phyloP scores from a whole-genome alignment of 2,329 filamentous ascomycete species.

The Juglanconis sp. region DNA sequence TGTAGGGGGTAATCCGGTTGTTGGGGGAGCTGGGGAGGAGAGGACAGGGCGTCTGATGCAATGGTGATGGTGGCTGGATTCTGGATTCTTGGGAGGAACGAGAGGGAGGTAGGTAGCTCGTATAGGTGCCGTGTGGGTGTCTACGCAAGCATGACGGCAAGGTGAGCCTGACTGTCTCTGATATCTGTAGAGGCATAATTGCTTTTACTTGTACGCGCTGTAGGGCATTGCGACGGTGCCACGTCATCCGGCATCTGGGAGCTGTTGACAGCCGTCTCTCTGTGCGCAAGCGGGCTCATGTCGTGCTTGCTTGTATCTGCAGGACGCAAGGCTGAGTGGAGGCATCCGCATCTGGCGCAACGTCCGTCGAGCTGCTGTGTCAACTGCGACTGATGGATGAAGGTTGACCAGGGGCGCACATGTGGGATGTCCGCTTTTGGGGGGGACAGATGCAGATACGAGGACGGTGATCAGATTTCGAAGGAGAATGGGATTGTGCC shows the following conservation, averaged over 20 bases:
- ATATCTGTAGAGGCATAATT: background rate
- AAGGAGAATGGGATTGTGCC: too few relatives aligned
- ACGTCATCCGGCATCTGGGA: background rate
- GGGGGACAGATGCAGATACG: background rate
- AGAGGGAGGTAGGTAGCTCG: too few relatives aligned
- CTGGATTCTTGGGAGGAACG: too few relatives aligned
- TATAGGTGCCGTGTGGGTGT: too few relatives aligned
- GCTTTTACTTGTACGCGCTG: background rate
- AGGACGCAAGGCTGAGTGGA: background rate
- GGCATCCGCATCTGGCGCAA: background rate
- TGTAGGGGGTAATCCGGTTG: too few relatives aligned
- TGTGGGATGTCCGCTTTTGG: background rate
- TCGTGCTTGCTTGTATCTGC: background rate
- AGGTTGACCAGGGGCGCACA: background rate
- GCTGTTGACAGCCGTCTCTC: background rate
- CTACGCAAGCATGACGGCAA: too few relatives aligned
- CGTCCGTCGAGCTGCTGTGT: background rate
- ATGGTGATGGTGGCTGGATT: too few relatives aligned
- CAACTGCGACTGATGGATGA: background rate
- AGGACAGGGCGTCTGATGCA: too few relatives aligned
- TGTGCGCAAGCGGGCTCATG: background rate
- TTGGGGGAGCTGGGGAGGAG: too few relatives aligned
- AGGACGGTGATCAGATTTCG: background rate
- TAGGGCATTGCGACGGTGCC: background rate
- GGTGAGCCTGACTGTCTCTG: too few relatives aligned